These are phyloP conservation scores for Pezicula neosporulosa DNA, from an alignment of 2,329 filamentous ascomycete genomes.

Conservation along the genomic window DNA sequence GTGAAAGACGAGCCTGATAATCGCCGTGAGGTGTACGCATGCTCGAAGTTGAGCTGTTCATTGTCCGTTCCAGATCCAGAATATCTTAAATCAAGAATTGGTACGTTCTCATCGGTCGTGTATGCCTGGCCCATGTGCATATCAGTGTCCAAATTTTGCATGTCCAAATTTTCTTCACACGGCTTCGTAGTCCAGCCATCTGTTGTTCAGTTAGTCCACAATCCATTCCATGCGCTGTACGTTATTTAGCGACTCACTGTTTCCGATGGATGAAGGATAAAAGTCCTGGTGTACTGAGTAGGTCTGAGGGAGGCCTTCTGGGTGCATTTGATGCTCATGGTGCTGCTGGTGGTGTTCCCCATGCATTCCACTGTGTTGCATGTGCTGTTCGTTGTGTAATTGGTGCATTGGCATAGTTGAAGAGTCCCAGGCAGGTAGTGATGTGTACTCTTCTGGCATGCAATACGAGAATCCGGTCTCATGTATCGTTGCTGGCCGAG, in stretches of 20 bases:
- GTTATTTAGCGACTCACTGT: conserved; percentile 35
- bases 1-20: conserved; percentile 74
- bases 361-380: conserved; percentile 40
- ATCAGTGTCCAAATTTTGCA: conserved; percentile 52
- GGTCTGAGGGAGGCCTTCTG: conserved; percentile 47
- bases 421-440: conserved; percentile 55
- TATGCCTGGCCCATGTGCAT: conserved; percentile 60
- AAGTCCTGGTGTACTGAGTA: conserved; percentile 57
- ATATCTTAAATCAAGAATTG: conserved; percentile 58
- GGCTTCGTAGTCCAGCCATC: conserved; percentile 52
- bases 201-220: conserved; percentile 16
- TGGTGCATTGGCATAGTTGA: conserved; percentile 49
- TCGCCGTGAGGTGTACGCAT: conserved; percentile 52
- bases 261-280: conserved; percentile 47
- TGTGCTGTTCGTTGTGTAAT: conserved; percentile 11
- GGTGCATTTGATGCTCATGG: conserved; percentile 14
- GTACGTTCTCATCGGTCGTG: conserved; percentile 59
- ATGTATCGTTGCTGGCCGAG: conserved; percentile 56
- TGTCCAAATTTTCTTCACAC: conserved; percentile 53
- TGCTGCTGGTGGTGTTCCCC: conserved; percentile 56
- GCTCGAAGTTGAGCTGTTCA: conserved; percentile 47
- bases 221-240: neutral
- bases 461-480: conserved; percentile 57
- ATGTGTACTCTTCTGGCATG: conserved; percentile 48
- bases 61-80: conserved; percentile 44